Evolutionary conservation across 2,329 filamentous ascomycete species (phyloP).

Genomic region (Penicillium nordicum): DNA sequence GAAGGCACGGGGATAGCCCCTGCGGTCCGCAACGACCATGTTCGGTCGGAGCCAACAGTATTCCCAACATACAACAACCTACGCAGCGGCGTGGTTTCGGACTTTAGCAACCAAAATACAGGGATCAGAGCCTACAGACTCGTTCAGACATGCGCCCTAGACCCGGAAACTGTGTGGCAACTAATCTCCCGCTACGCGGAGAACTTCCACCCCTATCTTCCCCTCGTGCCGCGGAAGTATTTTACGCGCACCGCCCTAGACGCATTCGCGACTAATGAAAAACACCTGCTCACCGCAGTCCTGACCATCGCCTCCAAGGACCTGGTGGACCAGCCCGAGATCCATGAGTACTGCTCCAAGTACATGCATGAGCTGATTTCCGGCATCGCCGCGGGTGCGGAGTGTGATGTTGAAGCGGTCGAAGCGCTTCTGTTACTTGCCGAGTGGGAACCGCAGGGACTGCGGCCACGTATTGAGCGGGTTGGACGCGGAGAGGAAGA

Average conservation of each 20-base stretch:
- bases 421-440: constrained; percentile 67
- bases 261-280: constrained; percentile 58
- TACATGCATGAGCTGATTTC: constrained; percentile 69
- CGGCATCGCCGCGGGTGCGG: constrained; percentile 62
- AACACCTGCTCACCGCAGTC: constrained; percentile 66
- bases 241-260: constrained; percentile 55
- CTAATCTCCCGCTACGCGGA: constrained; percentile 59
- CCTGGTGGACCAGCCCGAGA: constrained; percentile 59
- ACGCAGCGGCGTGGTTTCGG: constrained; percentile 26
- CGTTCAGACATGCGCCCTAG: constrained; percentile 44
- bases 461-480: constrained; percentile 57
- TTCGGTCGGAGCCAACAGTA: constrained; percentile 21
- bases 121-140: constrained; percentile 44
- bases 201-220: constrained; percentile 68
- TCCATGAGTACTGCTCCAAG: constrained; percentile 64
- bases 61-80: constrained; percentile 27
- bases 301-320: constrained; percentile 70
- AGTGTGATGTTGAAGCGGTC: constrained; percentile 67
- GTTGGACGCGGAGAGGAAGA: constrained; percentile 72
- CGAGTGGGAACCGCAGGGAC: constrained; percentile 68
- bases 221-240: constrained; percentile 60
- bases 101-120: constrained; percentile 25
- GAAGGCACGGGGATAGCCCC: constrained; percentile 28
- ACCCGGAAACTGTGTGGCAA: constrained; percentile 51
- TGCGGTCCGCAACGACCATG: constrained; percentile 22